These are phyloP conservation scores for Trypanosoma conorhini DNA, from an alignment of 208 protist species.

Conservation along the genomic window DNA sequence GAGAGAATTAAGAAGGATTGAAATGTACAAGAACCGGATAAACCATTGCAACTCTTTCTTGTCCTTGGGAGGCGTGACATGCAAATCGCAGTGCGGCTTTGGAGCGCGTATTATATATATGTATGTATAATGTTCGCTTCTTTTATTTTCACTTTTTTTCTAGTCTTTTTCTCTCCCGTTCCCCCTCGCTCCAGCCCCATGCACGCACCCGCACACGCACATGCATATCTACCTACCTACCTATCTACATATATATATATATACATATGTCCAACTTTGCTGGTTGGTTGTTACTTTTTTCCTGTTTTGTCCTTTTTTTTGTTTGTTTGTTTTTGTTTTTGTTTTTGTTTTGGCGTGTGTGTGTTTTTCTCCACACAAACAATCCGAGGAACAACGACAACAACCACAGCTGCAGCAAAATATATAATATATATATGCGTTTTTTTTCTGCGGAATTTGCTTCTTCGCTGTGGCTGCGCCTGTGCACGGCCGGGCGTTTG, in stretches of 20 bases:
- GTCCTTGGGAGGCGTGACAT: neutral
- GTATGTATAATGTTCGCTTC: constrained; percentile 17
- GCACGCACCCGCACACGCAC: too few relatives aligned
- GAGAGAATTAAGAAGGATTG: neutral
- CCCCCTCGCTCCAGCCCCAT: too few relatives aligned
- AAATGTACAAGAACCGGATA: neutral
- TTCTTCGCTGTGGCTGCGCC: neutral
- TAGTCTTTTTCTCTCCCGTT: constrained; percentile 1
- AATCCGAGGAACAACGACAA: neutral
- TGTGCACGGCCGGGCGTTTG: neutral
- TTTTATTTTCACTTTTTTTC: constrained; percentile 22
- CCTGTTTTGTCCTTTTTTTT: constrained; percentile 2
- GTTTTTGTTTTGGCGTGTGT: constrained; percentile 11
- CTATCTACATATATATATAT: too few relatives aligned
- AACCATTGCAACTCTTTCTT: neutral
- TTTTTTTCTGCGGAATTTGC: neutral
- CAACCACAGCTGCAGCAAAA: too few relatives aligned
- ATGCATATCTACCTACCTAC: too few relatives aligned
- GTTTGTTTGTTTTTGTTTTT: constrained; percentile 11
- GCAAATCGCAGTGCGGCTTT: neutral
- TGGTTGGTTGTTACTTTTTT: constrained; percentile 7
- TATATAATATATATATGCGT: too few relatives aligned
- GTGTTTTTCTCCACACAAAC: neutral
- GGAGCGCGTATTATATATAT: constrained; percentile 2
- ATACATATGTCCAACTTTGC: too few relatives aligned